A percentile compares a stretch with the other conserved stretches of the same genome.
Evolutionary conservation across 805 yeast genomes (phyloP).

Genomic region (Candida berthetii): DNA sequence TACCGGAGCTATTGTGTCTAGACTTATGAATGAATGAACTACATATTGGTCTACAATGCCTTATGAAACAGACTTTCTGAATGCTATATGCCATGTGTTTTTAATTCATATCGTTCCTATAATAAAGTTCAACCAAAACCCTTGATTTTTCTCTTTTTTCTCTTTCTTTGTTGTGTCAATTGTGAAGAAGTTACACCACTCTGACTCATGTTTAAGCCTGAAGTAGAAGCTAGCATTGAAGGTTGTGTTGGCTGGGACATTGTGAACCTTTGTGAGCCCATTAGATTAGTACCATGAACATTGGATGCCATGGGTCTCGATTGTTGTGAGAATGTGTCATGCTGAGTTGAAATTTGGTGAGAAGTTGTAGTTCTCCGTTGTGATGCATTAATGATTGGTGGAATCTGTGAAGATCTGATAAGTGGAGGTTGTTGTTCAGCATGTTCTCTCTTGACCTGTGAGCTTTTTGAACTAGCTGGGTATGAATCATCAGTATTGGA

Average conservation of each 20-base stretch:
- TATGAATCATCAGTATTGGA: too few relatives aligned
- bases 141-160: slow-evolving; percentile 12
- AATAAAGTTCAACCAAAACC: slow-evolving; percentile 12
- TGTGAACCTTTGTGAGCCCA: neutral
- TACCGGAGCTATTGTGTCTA: too few relatives aligned
- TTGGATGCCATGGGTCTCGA: neutral
- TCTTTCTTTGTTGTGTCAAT: slow-evolving; percentile 1
- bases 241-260: neutral
- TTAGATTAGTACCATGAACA: neutral
- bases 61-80: too few relatives aligned
- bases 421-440: neutral
- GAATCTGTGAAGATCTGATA: neutral
- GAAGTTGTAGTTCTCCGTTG: neutral
- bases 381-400: neutral
- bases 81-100: too few relatives aligned
- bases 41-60: too few relatives aligned
- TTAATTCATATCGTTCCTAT: too few relatives aligned
- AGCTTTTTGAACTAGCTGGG: neutral
- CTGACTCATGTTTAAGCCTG: neutral
- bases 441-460: neutral
- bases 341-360: neutral
- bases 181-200: neutral
- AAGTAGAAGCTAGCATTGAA: too few relatives aligned
- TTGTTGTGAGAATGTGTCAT: neutral
- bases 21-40: too few relatives aligned